Evolutionary conservation across 805 yeast species (phyloP).

Genomic region (Phaffomyces thermotolerans): DNA sequence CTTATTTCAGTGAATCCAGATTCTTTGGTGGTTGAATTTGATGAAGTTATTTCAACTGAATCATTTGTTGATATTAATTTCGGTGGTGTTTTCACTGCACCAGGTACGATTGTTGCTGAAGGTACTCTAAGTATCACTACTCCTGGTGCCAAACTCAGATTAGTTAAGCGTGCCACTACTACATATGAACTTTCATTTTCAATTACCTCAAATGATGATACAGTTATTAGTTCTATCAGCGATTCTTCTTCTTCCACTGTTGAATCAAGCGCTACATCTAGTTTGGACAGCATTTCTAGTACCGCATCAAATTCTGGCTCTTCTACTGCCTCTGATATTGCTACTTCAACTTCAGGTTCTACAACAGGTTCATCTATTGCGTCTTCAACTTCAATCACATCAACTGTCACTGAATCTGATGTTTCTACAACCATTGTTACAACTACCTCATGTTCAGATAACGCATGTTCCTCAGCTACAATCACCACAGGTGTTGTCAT

Average conservation of each 20-base stretch:
- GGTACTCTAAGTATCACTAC: too few species aligned
- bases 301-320: not conserved
- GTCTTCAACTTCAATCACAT: not conserved
- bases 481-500: slow-evolving; percentile 21
- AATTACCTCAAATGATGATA: not conserved
- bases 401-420: not conserved
- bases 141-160: too few species aligned
- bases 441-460: slow-evolving; percentile 13
- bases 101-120: too few species aligned
- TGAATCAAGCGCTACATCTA: not conserved
- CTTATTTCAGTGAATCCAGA: too few species aligned
- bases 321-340: not conserved
- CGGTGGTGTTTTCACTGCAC: too few species aligned
- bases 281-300: not conserved
- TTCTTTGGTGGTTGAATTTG: too few species aligned
- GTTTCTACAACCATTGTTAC: slow-evolving; percentile 6
- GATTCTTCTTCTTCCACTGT: not conserved
- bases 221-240: not conserved
- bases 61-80: too few species aligned
- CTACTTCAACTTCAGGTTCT: not conserved
- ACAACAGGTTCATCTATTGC: not conserved
- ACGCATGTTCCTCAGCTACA: slow-evolving; percentile 19
- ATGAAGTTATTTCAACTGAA: too few species aligned
- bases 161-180: too few species aligned
- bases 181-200: too few species aligned